Conservation (phyloP, 345 rosid species). For the Triadica sebifera region DNA sequence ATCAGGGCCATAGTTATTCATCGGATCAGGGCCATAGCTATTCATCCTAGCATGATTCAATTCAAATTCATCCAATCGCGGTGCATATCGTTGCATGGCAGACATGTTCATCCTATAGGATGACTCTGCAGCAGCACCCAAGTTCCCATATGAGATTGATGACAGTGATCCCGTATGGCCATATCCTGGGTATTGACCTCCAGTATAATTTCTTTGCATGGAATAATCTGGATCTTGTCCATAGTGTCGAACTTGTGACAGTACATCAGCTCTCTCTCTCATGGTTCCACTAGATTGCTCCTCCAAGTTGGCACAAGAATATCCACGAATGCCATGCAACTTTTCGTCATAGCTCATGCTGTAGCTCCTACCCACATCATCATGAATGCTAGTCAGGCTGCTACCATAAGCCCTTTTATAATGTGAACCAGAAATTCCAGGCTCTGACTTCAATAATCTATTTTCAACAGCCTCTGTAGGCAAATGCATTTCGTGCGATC, state of each 20-base stretch:
- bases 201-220: constrained; percentile 31
- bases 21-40: constrained; percentile 39
- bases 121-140: constrained; percentile 22
- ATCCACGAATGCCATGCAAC: constrained; percentile 28
- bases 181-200: constrained; percentile 19
- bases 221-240: constrained; percentile 29
- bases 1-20: constrained; percentile 34
- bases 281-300: constrained; percentile 19
- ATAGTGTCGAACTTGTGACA: constrained; percentile 28
- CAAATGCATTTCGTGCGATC: background rate
- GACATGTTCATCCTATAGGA: constrained; percentile 40
- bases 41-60: constrained; percentile 45
- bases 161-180: constrained; percentile 32
- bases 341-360: constrained; percentile 15
- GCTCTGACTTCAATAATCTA: background rate
- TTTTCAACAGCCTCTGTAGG: background rate
- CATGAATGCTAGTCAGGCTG: constrained; percentile 23
- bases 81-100: constrained; percentile 56
- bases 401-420: constrained; percentile 35
- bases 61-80: constrained; percentile 59
- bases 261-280: constrained; percentile 23
- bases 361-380: constrained; percentile 36
- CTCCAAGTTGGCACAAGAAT: constrained; percentile 27
- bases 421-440: constrained; percentile 2
- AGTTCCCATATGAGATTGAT: constrained; percentile 30